Evolutionary conservation across 75 land plant genomes (phyloP), one percentile per base, ranked within the genome.

Genomic region (Chamaecyparis obtusa): DNA sequence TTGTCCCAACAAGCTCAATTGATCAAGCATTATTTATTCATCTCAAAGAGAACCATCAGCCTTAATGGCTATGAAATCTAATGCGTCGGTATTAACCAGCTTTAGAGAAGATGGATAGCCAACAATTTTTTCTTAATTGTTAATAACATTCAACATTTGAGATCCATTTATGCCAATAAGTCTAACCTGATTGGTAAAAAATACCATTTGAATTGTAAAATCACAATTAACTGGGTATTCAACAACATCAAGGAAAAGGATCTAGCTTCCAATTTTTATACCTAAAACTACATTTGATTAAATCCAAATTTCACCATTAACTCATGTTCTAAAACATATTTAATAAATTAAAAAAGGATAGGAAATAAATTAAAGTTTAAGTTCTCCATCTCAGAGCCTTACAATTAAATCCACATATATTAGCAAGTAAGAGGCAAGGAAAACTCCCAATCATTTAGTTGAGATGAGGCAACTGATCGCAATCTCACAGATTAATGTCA

Each of bases 401-500:
- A n/a, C n/a, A n/a, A n/a, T n/a, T n/a, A n/a, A n/a, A n/a, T n/a
- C n/a, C 83, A 3, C 46, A 79, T 41, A 41, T 16, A 43, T 21
- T 5, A 24, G 48, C 27, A 79, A 43, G 8, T 79, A 41, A 43
- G 9, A 79, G 9, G 9, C 9, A 27, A 21, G 10, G 10, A 43
- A 43, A 76, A 76, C 43, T 15, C 79, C 36, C 3, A 30, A 36
- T 15, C 79, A 76, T 37, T 36, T 17, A 37, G 7, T 35, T 35
- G 79, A 16, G 39, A 37, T 17, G 39, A 76, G 11, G 35, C 78
- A 79, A 39, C n/a, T 80, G 46, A 84, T 32, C 32, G 56, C 43
- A 46, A 54, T 15, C 85, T 32, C 85, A 35, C 2, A 32, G 39
- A 44, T 85, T 41, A 88, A 30, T 88, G 94, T 5, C 84, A 86